A percentile compares a stretch with the other conserved stretches of the same genome.
These are phyloP conservation scores for Pilatotrama ljubarskyi DNA, from an alignment of 768 basidiomycete genomes.

Conservation along the genomic window DNA sequence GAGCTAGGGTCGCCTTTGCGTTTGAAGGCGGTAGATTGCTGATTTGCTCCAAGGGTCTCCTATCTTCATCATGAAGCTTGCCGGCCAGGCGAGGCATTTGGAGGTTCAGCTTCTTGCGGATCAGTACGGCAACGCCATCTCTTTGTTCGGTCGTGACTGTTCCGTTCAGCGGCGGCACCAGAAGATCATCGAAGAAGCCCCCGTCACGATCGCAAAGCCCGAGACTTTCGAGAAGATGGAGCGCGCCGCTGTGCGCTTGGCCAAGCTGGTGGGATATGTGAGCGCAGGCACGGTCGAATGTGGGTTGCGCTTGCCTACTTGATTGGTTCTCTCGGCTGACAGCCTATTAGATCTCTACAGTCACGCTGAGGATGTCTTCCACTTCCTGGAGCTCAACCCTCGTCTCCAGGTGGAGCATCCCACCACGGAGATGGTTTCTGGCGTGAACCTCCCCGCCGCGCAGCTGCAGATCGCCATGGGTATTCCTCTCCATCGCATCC, in stretches of 20 bases:
- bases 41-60: conserved; percentile 78
- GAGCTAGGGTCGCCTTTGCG: conserved; percentile 33
- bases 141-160: conserved; percentile 98
- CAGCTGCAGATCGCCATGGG: conserved; percentile 99
- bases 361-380: conserved; percentile 90
- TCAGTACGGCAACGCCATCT: conserved; percentile 99
- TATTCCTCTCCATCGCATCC: conserved; percentile 91
- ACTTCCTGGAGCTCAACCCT: conserved; percentile 98
- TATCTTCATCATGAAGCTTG: conserved; percentile 99
- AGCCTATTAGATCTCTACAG: conserved; percentile 80
- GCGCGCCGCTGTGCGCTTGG: conserved; percentile 97
- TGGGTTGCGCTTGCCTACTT: conserved; percentile 32
- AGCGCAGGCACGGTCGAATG: conserved; percentile 99
- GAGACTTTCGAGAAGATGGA: conserved; percentile 98
- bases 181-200: conserved; percentile 99
- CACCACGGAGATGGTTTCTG: conserved; percentile 99
- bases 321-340: neutral
- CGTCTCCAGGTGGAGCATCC: conserved; percentile 99
- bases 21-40: conserved; percentile 12
- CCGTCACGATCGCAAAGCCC: conserved; percentile 93
- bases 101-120: conserved; percentile 98
- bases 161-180: conserved; percentile 99
- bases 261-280: conserved; percentile 98
- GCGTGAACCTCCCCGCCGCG: conserved; percentile 96
- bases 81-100: conserved; percentile 94